phyloP scores from a whole-genome alignment of 140 eudicot genomes.

The Flaveria floridana region DNA sequence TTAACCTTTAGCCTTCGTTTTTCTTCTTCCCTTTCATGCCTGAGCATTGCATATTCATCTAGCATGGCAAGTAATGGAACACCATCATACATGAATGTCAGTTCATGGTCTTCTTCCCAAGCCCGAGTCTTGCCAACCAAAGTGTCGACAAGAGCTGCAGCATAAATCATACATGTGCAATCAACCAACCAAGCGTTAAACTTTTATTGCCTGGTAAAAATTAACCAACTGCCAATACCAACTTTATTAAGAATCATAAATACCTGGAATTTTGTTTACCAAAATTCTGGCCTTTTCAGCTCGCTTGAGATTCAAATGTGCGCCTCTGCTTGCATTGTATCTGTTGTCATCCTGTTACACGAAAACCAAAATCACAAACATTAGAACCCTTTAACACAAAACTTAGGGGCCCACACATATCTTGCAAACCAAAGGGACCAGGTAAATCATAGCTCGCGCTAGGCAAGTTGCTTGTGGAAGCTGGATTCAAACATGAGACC shows the following conservation, averaged over 20 bases:
- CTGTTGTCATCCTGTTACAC: slow-evolving; percentile 82
- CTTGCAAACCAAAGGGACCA: too few relatives aligned
- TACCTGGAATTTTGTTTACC: slow-evolving; percentile 96
- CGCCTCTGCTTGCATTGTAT: slow-evolving; percentile 93
- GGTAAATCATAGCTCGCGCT: too few relatives aligned
- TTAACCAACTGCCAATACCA: too few relatives aligned
- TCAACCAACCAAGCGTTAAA: not conserved
- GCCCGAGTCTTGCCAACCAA: slow-evolving; percentile 78
- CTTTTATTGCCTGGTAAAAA: not conserved
- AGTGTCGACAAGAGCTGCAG: slow-evolving; percentile 82
- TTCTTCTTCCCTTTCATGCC: slow-evolving; percentile 98
- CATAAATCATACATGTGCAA: not conserved
- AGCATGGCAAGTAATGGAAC: slow-evolving; percentile 97
- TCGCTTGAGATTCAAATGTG: slow-evolving; percentile 89
- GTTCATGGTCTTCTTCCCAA: slow-evolving; percentile 86
- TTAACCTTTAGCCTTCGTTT: slow-evolving; percentile 79
- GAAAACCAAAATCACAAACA: slow-evolving; percentile 8
- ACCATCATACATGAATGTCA: slow-evolving; percentile 78
- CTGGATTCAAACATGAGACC: not conserved
- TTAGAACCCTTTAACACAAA: not conserved
- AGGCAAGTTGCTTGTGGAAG: not conserved
- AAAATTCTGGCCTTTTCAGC: slow-evolving; percentile 90
- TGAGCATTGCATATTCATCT: slow-evolving; percentile 84
- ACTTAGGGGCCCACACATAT: not conserved
- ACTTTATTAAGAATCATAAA: not conserved